Percentiles rank a stretch among this genome's conserved stretches.
These are phyloP conservation scores for Saccharomycopsis sp. DNA, from an alignment of 805 yeast genomes.

Conservation along the genomic window DNA sequence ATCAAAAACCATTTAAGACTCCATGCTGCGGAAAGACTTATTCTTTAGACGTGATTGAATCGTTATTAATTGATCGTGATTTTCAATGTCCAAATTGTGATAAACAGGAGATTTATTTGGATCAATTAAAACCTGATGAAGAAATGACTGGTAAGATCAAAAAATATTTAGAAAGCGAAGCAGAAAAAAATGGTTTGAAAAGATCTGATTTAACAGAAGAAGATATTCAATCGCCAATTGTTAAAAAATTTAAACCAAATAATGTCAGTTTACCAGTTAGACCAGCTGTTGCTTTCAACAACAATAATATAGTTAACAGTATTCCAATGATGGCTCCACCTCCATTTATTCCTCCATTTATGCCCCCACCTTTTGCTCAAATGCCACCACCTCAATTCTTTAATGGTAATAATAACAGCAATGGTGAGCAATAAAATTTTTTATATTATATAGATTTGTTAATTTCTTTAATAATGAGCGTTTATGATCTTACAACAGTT, in stretches of 20 bases:
- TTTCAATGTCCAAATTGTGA: slow-evolving; percentile 87
- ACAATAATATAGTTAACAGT: neutral
- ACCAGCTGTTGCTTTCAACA: slow-evolving; percentile 3
- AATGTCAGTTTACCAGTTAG: no score
- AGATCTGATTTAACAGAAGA: slow-evolving; percentile 18
- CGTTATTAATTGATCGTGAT: slow-evolving; percentile 63
- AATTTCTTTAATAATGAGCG: no score
- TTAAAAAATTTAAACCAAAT: slow-evolving; percentile 16
- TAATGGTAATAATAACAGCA: no score
- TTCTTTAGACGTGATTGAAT: slow-evolving; percentile 55
- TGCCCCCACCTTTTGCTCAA: no score
- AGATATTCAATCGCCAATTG: slow-evolving; percentile 3
- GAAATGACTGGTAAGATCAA: slow-evolving; percentile 48
- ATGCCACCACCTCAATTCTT: no score
- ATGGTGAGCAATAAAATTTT: no score
- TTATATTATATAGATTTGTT: no score
- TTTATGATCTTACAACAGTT: no score
- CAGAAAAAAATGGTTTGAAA: slow-evolving; percentile 24
- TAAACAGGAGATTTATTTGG: slow-evolving; percentile 63
- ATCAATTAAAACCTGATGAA: slow-evolving; percentile 51
- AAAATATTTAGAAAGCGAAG: slow-evolving; percentile 34
- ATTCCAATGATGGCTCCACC: neutral
- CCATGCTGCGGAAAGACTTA: slow-evolving; percentile 64
- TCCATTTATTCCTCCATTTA: no score
- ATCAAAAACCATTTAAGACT: slow-evolving; percentile 66